phyloP scores from a whole-genome alignment of 352 stramenopile genomes.

The Pythium brachiatum region DNA sequence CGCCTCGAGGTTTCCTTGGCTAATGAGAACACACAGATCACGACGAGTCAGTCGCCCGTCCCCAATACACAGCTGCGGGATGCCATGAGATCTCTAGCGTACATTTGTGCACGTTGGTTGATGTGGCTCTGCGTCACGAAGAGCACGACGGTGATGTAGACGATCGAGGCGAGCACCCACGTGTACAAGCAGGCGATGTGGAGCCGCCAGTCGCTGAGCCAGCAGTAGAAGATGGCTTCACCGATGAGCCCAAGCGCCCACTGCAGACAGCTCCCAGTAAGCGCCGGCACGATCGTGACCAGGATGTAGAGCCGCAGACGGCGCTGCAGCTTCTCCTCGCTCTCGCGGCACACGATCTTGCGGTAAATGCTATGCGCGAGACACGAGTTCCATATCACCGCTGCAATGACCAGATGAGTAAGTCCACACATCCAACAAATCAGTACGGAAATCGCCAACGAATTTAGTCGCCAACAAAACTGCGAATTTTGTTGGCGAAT shows the following conservation, averaged over 20 bases:
- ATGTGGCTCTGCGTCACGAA: slow-evolving; percentile 63
- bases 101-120: slow-evolving; percentile 30
- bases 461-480: background rate
- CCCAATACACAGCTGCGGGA: too few relatives aligned
- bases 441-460: too few relatives aligned
- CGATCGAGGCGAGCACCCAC: slow-evolving; percentile 56
- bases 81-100: background rate
- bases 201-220: slow-evolving; percentile 44
- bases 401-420: slow-evolving; percentile 12
- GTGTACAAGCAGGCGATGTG: slow-evolving; percentile 64
- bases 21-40: slow-evolving; percentile 13
- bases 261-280: slow-evolving; percentile 35
- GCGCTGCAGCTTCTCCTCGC: slow-evolving; percentile 53
- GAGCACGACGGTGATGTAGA: slow-evolving; percentile 69
- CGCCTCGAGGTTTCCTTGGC: slow-evolving; percentile 59
- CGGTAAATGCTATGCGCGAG: slow-evolving; percentile 73
- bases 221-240: slow-evolving; percentile 78
- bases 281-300: slow-evolving; percentile 41
- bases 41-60: background rate
- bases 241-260: slow-evolving; percentile 22
- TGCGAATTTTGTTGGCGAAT: background rate
- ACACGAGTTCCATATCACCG: slow-evolving; percentile 66
- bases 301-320: slow-evolving; percentile 60
- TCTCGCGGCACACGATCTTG: slow-evolving; percentile 66
- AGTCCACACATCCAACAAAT: background rate